Percentiles rank a stretch among this genome's conserved stretches.
phyloP scores from a whole-genome alignment of 768 basidiomycete species.

The Podaxis sp. region DNA sequence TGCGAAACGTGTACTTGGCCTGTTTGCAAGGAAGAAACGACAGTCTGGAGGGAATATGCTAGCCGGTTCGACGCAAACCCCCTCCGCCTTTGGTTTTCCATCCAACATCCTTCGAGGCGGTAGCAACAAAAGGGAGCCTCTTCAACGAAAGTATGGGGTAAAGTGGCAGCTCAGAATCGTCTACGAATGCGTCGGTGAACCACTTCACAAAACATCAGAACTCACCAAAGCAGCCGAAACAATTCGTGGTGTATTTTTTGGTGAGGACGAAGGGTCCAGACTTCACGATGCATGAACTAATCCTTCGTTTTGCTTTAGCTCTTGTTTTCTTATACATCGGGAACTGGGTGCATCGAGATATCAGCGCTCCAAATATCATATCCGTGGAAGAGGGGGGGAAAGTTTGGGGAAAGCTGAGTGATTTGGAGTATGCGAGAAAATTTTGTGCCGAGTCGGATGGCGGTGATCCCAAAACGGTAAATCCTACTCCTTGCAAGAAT shows the following conservation, averaged over 20 bases:
- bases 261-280: neutral
- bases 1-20: too few species aligned
- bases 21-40: too few species aligned
- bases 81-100: neutral
- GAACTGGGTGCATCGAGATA: conserved; percentile 8
- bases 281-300: neutral
- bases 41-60: neutral
- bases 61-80: neutral
- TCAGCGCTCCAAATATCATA: conserved; percentile 2
- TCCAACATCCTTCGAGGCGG: neutral
- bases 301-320: neutral
- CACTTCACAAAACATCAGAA: neutral
- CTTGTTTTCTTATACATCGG: conserved; percentile 4
- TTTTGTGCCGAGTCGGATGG: neutral
- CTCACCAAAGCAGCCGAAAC: neutral
- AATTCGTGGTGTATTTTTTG: neutral
- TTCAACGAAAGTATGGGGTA: neutral
- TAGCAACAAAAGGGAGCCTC: neutral
- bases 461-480: neutral
- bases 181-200: neutral
- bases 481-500: neutral
- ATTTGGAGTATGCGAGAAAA: conserved; percentile 9
- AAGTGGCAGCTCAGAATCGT: neutral
- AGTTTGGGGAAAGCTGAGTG: neutral
- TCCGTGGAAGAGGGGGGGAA: neutral